phyloP scores from a whole-genome alignment of 1,284 basidiomycete genomes.

The Taiwanofungus camphoratus region DNA sequence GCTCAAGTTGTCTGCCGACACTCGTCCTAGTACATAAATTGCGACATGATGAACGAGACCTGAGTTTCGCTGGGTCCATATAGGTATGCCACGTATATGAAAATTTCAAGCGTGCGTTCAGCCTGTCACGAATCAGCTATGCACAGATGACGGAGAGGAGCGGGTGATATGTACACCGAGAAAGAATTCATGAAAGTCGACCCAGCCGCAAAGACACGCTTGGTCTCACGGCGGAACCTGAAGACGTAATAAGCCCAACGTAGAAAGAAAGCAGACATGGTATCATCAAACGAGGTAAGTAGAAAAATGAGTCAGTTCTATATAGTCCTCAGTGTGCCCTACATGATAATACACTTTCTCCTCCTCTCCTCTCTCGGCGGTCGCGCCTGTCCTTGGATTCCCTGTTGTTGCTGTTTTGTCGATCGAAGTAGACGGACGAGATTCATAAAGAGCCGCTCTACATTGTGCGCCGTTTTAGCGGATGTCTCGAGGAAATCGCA shows the following conservation, averaged over 20 bases:
- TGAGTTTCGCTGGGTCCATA: no score
- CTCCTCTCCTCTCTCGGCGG: slow-evolving; percentile 35
- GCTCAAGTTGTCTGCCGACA: no score
- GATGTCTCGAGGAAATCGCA: slow-evolving; percentile 97
- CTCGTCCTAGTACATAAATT: no score
- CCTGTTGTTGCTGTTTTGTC: slow-evolving; percentile 41
- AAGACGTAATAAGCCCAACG: slow-evolving; percentile 28
- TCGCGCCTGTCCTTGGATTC: slow-evolving; percentile 25
- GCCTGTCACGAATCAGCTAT: slow-evolving; percentile 18
- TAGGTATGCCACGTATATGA: no score
- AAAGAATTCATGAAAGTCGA: slow-evolving; percentile 21
- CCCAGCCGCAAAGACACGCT: slow-evolving; percentile 13
- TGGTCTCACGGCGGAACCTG: slow-evolving; percentile 22
- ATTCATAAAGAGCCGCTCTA: slow-evolving; percentile 89
- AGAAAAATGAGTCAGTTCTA: slow-evolving; percentile 52
- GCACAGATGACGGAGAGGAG: slow-evolving; percentile 22
- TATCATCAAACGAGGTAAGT: slow-evolving; percentile 64
- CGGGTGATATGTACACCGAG: slow-evolving; percentile 29
- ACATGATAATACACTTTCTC: slow-evolving; percentile 72
- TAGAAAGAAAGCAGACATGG: slow-evolving; percentile 47
- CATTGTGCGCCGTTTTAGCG: slow-evolving; percentile 93
- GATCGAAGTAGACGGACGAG: slow-evolving; percentile 86
- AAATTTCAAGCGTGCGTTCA: not conserved
- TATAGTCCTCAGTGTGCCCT: slow-evolving; percentile 56
- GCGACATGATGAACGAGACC: no score